Base-by-base conservation (phyloP, 2,329 filamentous ascomycete species). In the Pseudopithomyces chartarum region DNA sequence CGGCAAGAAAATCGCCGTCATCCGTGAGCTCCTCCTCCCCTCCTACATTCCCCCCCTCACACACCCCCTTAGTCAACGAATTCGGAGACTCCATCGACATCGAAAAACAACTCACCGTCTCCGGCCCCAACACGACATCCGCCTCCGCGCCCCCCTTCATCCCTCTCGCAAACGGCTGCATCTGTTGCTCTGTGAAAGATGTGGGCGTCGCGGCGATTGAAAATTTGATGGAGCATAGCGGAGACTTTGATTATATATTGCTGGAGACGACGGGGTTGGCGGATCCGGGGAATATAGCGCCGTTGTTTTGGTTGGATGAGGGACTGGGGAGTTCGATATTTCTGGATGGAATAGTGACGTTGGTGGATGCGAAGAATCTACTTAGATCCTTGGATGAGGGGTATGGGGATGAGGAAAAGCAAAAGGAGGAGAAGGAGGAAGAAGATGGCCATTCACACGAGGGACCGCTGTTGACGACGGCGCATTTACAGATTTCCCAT, bases 171-270 rank as follows among this genome's bases (percentile, higher is more conserved):
- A 99, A 99, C 67, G 95, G 95, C 60, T 99, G 95, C 74, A 92
- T 99, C 64, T 99, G 95, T 79, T 99, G 95, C 78, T 96, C 92
- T 2, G 93, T 98, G 67, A 99, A 97, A 87, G 95, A 99, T 74
- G 87, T 90, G 0, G 95, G 95, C 12, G 94, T 99, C 36, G 91
- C 91, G 64, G 95, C 95, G 34, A 96, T 99, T 53, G 95, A 99
- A 79, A 91, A 91, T 1, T 81, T 99, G 2, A 98, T 99, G 91
- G 91, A 93, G 62, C 92, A 92, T 69, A 91, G 91, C 62, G 94
- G 94, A 48, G 88, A 89, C 4, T 99, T 99, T 71, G 95, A 99
- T 79, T 99, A 98, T 78, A 98, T 99, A 63, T 84, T 99, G 2
- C 87, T 99, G 1, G 95, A 99, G 76, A 99, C 95, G 0, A 98